These are phyloP conservation scores for Geotrichum bryndzae DNA, from an alignment of 1,139 yeast genomes.

Conservation along the genomic window DNA sequence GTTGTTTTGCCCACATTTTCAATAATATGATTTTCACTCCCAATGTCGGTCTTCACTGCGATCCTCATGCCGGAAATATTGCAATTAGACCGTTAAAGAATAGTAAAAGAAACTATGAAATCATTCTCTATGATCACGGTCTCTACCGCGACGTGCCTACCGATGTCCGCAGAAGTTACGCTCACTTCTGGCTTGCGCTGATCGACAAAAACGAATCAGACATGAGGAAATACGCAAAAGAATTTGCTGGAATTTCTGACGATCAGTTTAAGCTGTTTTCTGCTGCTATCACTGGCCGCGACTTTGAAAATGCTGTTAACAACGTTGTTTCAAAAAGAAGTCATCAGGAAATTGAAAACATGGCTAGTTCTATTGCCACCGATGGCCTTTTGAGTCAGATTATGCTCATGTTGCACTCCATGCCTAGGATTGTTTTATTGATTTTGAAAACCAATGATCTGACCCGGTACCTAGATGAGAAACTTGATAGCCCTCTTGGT, in stretches of 20 bases:
- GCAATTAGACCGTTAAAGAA: slow-evolving; percentile 53
- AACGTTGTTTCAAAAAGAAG: slow-evolving; percentile 52
- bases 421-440: slow-evolving; percentile 81
- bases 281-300: slow-evolving; percentile 92
- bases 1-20: slow-evolving; percentile 83
- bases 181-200: slow-evolving; percentile 88
- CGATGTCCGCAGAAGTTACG: slow-evolving; percentile 71
- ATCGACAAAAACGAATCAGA: slow-evolving; percentile 59
- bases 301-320: slow-evolving; percentile 61
- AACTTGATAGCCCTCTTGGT: slow-evolving; percentile 75
- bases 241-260: slow-evolving; percentile 75
- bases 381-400: slow-evolving; percentile 63
- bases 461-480: slow-evolving; percentile 82
- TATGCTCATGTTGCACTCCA: slow-evolving; percentile 69
- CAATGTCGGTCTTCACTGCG: slow-evolving; percentile 88
- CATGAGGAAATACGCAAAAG: slow-evolving; percentile 69
- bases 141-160: slow-evolving; percentile 79
- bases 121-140: slow-evolving; percentile 90
- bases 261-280: slow-evolving; percentile 78
- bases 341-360: slow-evolving; percentile 52
- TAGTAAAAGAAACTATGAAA: slow-evolving; percentile 73
- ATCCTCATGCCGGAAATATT: slow-evolving; percentile 95
- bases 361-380: slow-evolving; percentile 53
- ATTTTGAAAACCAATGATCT: slow-evolving; percentile 91
- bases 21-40: slow-evolving; percentile 95